These are phyloP conservation scores for Phaeosphaeriaceae sp. DNA, from an alignment of 2,329 filamentous ascomycete genomes.

Conservation along the genomic window DNA sequence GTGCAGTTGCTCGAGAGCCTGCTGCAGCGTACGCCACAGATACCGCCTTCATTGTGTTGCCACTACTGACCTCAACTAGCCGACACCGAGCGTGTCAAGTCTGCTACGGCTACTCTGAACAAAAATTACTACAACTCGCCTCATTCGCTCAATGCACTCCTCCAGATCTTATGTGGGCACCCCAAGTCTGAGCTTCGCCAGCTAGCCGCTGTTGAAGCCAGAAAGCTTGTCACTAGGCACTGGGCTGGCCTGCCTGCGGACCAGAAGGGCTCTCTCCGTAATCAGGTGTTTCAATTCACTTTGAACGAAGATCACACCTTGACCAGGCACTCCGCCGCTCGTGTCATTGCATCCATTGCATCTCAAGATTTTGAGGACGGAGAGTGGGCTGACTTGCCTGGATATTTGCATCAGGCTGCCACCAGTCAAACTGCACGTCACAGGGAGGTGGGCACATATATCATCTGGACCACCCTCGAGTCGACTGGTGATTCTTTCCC, in stretches of 20 bases:
- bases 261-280: slow-evolving; percentile 80
- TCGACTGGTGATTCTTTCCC: slow-evolving; percentile 83
- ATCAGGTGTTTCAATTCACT: slow-evolving; percentile 82
- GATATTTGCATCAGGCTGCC: slow-evolving; percentile 78
- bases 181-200: slow-evolving; percentile 76
- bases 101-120: slow-evolving; percentile 86
- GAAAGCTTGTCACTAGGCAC: slow-evolving; percentile 82
- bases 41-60: not conserved
- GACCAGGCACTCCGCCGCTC: slow-evolving; percentile 84
- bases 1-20: slow-evolving; percentile 85
- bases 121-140: slow-evolving; percentile 92
- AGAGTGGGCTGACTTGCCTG: slow-evolving; percentile 82
- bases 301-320: slow-evolving; percentile 78
- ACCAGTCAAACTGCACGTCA: slow-evolving; percentile 76
- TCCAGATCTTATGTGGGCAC: slow-evolving; percentile 87
- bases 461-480: slow-evolving; percentile 91
- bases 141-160: slow-evolving; percentile 80
- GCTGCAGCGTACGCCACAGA: slow-evolving; percentile 74
- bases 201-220: slow-evolving; percentile 87
- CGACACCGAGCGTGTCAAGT: slow-evolving; percentile 77
- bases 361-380: slow-evolving; percentile 85
- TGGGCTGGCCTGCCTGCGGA: slow-evolving; percentile 76
- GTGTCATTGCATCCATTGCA: slow-evolving; percentile 86
- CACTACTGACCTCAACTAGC: slow-evolving; percentile 62
- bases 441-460: slow-evolving; percentile 89